A percentile compares a stretch with the other conserved stretches of the same genome.
phyloP scores from a whole-genome alignment of 2,329 filamentous ascomycete species.

The Xylariales sp. region DNA sequence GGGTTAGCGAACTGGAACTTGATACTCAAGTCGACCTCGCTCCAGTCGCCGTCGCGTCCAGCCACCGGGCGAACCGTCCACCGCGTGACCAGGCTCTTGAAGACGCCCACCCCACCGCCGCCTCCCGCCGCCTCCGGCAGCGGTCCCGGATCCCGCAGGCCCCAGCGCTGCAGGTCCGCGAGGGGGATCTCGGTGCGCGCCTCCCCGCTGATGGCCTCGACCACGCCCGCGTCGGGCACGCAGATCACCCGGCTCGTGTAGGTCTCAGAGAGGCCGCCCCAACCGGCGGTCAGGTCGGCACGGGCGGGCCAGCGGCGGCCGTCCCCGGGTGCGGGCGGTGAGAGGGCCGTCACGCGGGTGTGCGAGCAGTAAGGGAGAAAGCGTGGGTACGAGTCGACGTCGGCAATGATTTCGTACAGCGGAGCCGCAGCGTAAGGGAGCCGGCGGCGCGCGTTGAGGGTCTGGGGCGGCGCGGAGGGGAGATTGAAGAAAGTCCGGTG shows the following conservation, averaged over 20 bases:
- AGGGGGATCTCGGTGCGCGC: slow-evolving; percentile 38
- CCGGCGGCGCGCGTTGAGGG: slow-evolving; percentile 66
- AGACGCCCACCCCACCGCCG: slow-evolving; percentile 46
- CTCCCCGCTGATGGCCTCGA: slow-evolving; percentile 73
- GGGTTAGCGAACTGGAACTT: slow-evolving; percentile 84
- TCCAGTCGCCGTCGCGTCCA: slow-evolving; percentile 39
- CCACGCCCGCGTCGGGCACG: slow-evolving; percentile 58
- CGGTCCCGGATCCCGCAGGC: slow-evolving; percentile 14
- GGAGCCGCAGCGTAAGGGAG: slow-evolving; percentile 68
- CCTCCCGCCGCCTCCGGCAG: background rate
- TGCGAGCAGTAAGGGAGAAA: slow-evolving; percentile 91
- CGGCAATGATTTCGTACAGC: slow-evolving; percentile 83
- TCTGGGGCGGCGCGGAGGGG: slow-evolving; percentile 41
- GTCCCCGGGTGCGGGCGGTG: slow-evolving; percentile 22
- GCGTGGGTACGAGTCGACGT: slow-evolving; percentile 75
- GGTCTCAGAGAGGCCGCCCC: slow-evolving; percentile 75
- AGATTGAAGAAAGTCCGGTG: slow-evolving; percentile 8
- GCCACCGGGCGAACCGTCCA: slow-evolving; percentile 58
- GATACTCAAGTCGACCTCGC: slow-evolving; percentile 72
- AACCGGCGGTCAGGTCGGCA: slow-evolving; percentile 80
- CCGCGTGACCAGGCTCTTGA: slow-evolving; percentile 64
- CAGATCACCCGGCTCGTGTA: slow-evolving; percentile 81
- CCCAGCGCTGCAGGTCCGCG: slow-evolving; percentile 23
- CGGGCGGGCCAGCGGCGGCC: slow-evolving; percentile 62
- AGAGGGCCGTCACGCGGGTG: slow-evolving; percentile 71